phyloP scores from a whole-genome alignment of 75 land plant genomes.

The Ceratopteris richardii region DNA sequence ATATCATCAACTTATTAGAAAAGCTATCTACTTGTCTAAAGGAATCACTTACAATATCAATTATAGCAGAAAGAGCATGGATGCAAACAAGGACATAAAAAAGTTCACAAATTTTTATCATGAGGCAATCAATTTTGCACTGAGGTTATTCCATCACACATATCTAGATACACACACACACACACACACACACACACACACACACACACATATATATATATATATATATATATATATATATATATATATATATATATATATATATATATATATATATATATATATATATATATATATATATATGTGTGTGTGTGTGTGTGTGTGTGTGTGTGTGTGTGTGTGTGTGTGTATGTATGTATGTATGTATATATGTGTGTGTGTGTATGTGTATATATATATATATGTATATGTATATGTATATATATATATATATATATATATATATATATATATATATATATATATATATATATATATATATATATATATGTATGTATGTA shows the following conservation, averaged over 20 bases:
- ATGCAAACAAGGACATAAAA: no score
- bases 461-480: neutral
- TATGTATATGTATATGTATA: neutral
- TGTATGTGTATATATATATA: neutral
- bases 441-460: neutral
- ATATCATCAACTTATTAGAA: no score
- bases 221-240: neutral
- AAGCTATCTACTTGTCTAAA: no score
- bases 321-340: neutral
- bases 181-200: neutral
- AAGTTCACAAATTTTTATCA: no score
- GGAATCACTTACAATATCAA: no score
- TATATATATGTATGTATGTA: no score
- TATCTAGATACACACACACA: conserved; percentile 1
- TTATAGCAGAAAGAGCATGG: no score
- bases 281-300: neutral
- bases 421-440: neutral
- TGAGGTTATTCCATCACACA: no score
- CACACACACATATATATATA: neutral
- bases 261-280: neutral
- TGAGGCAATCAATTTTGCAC: no score
- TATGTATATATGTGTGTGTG: neutral
- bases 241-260: neutral
- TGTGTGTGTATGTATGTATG: neutral
- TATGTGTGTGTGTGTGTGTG: neutral